phyloP scores from a whole-genome alignment of 257 asterid species.

The Solanum paucissectum region DNA sequence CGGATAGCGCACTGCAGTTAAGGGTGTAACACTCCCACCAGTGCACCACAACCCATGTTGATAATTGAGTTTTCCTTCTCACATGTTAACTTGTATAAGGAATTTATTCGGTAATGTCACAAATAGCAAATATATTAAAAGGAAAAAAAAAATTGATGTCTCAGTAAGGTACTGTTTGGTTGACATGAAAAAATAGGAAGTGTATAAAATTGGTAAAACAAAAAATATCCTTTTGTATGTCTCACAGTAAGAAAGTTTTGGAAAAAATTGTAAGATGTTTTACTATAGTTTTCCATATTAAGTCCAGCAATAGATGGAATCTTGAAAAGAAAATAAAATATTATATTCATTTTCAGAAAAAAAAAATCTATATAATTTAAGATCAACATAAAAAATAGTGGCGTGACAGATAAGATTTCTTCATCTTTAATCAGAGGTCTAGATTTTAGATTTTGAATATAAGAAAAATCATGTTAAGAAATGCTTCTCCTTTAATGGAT shows the following conservation, averaged over 20 bases:
- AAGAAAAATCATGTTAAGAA: too few species aligned
- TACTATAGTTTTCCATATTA: not conserved
- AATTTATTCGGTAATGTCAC: not conserved
- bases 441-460: too few species aligned
- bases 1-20: too few species aligned
- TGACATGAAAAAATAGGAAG: not conserved
- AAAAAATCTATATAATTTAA: too few species aligned
- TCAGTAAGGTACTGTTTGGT: not conserved
- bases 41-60: too few species aligned
- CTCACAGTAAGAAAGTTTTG: too few species aligned
- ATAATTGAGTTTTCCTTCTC: not conserved
- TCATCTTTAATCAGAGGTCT: not conserved
- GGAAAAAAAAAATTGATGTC: not conserved
- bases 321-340: not conserved
- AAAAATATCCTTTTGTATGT: too few species aligned
- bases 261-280: not conserved
- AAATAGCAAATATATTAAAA: not conserved
- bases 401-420: too few species aligned
- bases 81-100: not conserved
- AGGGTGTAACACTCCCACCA: too few species aligned
- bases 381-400: fast-evolving
- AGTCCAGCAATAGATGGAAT: not conserved
- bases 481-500: too few species aligned
- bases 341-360: not conserved
- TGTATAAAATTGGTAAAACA: not conserved